Percentiles rank a stretch among this genome's conserved stretches.
Evolutionary conservation across 2,329 filamentous ascomycete species (phyloP).

Genomic region (Colletotrichum coccodes): DNA sequence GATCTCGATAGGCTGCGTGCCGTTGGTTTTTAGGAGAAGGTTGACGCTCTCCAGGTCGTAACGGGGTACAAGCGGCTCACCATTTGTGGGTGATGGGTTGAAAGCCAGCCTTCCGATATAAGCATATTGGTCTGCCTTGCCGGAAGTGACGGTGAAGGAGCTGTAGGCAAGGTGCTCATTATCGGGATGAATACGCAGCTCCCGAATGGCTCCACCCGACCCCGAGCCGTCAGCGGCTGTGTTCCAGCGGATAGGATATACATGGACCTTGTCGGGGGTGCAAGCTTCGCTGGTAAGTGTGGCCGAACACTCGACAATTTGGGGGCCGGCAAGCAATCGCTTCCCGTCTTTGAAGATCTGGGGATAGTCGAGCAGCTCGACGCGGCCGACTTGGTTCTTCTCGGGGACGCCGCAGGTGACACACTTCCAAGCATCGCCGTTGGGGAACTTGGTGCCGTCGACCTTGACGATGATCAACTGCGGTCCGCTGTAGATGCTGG

Average conservation of each 20-base stretch:
- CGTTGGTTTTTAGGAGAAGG: slow-evolving; percentile 38
- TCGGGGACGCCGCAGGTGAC: slow-evolving; percentile 53
- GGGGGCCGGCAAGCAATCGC: slow-evolving; percentile 44
- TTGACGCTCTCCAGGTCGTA: slow-evolving; percentile 51
- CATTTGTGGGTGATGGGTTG: slow-evolving; percentile 43
- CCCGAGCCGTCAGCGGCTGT: slow-evolving; percentile 40
- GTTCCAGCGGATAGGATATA: slow-evolving; percentile 52
- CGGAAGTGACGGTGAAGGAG: slow-evolving; percentile 38
- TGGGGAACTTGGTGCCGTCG: slow-evolving; percentile 51
- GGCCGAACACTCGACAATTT: slow-evolving; percentile 50
- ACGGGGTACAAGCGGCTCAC: slow-evolving; percentile 38
- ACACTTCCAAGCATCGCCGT: slow-evolving; percentile 59
- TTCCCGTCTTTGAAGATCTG: slow-evolving; percentile 52
- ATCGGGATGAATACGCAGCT: slow-evolving; percentile 53
- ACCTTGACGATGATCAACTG: slow-evolving; percentile 55
- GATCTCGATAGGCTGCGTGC: slow-evolving; percentile 10
- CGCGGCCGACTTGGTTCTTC: slow-evolving; percentile 40
- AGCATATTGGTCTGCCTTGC: slow-evolving; percentile 32
- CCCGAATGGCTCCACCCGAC: slow-evolving; percentile 44
- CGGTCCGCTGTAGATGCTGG: slow-evolving; percentile 51
- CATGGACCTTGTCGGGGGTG: slow-evolving; percentile 43
- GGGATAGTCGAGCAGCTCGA: slow-evolving; percentile 48
- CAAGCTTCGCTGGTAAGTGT: slow-evolving; percentile 47
- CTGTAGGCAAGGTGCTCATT: slow-evolving; percentile 50
- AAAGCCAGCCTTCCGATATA: slow-evolving; percentile 49